These are phyloP conservation scores for Syzygium aromaticum DNA, from an alignment of 345 rosid genomes.

Conservation along the genomic window DNA sequence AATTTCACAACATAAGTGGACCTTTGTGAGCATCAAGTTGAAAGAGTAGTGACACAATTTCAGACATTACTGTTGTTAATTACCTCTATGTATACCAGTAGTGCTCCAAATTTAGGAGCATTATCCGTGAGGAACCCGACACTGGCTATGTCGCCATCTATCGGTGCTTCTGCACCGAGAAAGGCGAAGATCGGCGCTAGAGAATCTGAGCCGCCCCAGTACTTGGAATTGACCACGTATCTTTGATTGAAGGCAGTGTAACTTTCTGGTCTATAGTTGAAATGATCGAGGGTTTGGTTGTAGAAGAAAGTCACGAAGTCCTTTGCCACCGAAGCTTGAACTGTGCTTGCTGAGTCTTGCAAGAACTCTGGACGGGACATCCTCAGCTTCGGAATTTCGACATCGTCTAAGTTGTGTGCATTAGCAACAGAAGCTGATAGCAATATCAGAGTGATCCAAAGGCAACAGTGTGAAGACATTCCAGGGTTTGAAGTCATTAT, in stretches of 20 bases:
- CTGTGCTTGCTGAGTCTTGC: background rate
- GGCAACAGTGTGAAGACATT: background rate
- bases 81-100: slow-evolving; percentile 41
- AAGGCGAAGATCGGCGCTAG: slow-evolving; percentile 35
- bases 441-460: background rate
- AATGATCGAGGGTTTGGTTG: slow-evolving; percentile 47
- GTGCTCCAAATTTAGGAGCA: slow-evolving; percentile 21
- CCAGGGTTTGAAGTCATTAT: background rate
- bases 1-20: background rate
- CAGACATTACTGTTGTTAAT: background rate
- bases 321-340: background rate
- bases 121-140: slow-evolving; percentile 30
- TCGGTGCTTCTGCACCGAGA: slow-evolving; percentile 27
- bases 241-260: slow-evolving; percentile 42
- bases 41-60: background rate
- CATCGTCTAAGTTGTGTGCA: background rate
- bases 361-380: background rate
- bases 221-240: slow-evolving; percentile 28
- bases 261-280: slow-evolving; percentile 44
- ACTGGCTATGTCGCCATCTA: slow-evolving; percentile 16
- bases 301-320: slow-evolving; percentile 18
- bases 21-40: background rate
- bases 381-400: background rate
- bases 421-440: background rate
- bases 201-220: slow-evolving; percentile 41